Evolutionary conservation across 2,329 filamentous ascomycete species (phyloP).

Genomic region (Trichothecium sympodiale): DNA sequence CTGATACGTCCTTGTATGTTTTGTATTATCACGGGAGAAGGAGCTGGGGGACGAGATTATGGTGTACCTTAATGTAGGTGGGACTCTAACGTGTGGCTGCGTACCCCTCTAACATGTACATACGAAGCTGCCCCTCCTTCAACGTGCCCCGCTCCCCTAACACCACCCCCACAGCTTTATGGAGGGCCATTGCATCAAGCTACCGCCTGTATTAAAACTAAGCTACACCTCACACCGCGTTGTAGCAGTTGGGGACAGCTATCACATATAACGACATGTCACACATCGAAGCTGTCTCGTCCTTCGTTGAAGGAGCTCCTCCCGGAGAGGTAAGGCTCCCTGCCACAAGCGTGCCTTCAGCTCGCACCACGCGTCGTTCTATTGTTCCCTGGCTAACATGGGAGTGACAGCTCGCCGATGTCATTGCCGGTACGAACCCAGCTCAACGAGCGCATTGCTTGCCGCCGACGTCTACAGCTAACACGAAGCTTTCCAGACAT

Average conservation of each 20-base stretch:
- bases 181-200: neutral
- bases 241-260: neutral
- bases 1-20: no score
- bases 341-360: no score
- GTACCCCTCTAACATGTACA: no score
- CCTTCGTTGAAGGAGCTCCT: slow-evolving; percentile 88
- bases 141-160: slow-evolving; percentile 2
- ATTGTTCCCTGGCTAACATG: slow-evolving; percentile 8
- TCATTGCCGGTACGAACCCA: slow-evolving; percentile 60
- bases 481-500: slow-evolving; percentile 54
- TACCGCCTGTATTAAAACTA: neutral
- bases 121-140: slow-evolving; percentile 12
- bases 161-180: no score
- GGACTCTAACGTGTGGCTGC: no score
- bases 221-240: neutral
- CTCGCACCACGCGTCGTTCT: no score
- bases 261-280: slow-evolving; percentile 17
- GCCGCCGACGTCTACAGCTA: slow-evolving; percentile 7
- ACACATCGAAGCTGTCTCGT: slow-evolving; percentile 44
- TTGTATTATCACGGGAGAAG: no score
- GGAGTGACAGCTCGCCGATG: slow-evolving; percentile 61
- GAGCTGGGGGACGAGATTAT: no score
- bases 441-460: neutral
- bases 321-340: slow-evolving; percentile 73
- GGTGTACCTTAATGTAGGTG: no score